Evolutionary conservation across 176 grass and related monocot species (phyloP).

Genomic region (barley (Hordeum vulgare)): DNA sequence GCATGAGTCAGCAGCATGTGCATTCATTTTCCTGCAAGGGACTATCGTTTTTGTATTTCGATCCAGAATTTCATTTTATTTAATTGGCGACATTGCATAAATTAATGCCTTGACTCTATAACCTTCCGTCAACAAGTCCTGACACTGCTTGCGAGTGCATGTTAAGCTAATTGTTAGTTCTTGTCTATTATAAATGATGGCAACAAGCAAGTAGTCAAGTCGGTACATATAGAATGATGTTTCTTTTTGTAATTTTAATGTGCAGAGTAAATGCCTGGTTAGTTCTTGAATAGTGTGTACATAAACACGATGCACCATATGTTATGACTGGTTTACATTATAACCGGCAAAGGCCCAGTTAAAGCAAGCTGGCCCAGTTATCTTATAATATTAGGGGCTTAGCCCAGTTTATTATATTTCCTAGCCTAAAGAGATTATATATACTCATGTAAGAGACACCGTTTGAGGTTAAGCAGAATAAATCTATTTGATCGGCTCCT

Average conservation of each 20-base stretch:
- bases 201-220: background rate
- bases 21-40: background rate
- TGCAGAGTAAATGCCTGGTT: background rate
- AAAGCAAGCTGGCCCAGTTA: no score
- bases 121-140: background rate
- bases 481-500: no score
- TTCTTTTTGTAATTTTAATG: background rate
- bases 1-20: background rate
- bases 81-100: background rate
- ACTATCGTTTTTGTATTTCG: background rate
- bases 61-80: conserved; percentile 7
- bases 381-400: no score
- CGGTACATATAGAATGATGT: background rate
- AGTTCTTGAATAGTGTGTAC: background rate
- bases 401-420: no score
- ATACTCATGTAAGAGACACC: no score
- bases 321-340: no score
- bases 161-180: background rate
- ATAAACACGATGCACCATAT: background rate
- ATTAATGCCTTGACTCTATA: background rate
- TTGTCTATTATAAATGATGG: background rate
- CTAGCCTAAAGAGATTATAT: no score
- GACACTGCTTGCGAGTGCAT: background rate
- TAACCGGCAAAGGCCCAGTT: no score
- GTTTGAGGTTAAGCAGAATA: no score